Evolutionary conservation across 495 filamentous ascomycete species (phyloP).

Genomic region (Poronia punctata): DNA sequence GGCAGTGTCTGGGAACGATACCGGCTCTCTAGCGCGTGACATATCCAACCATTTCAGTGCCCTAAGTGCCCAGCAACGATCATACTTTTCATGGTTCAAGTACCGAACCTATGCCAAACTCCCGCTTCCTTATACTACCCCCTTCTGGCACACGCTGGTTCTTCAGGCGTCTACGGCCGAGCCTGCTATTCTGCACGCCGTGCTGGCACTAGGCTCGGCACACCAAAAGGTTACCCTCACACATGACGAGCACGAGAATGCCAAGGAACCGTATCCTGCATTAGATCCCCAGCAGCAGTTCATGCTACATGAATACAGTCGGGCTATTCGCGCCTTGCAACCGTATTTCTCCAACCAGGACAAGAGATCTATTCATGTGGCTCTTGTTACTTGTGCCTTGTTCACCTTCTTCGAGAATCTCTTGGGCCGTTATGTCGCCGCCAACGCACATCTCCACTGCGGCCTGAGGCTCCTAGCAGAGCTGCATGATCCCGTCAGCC

Average conservation of each 20-base stretch:
- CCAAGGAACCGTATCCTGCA: neutral
- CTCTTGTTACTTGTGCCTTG: slow-evolving; percentile 49
- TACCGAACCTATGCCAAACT: slow-evolving; percentile 34
- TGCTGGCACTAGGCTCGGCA: slow-evolving; percentile 39
- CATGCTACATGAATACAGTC: slow-evolving; percentile 39
- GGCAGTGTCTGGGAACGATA: neutral
- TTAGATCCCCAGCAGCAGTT: slow-evolving; percentile 27
- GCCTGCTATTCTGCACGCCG: slow-evolving; percentile 46
- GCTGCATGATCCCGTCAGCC: neutral
- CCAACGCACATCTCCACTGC: slow-evolving; percentile 40
- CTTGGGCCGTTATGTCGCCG: slow-evolving; percentile 36
- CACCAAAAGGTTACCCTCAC: slow-evolving; percentile 29
- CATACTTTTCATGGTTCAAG: slow-evolving; percentile 38
- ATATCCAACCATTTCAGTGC: slow-evolving; percentile 10
- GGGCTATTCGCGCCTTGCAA: slow-evolving; percentile 35
- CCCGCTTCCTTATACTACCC: slow-evolving; percentile 35
- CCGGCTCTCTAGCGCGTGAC: neutral
- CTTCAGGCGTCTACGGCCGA: slow-evolving; percentile 39
- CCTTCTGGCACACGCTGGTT: slow-evolving; percentile 42
- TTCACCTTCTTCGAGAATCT: slow-evolving; percentile 53
- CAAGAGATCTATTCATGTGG: slow-evolving; percentile 26
- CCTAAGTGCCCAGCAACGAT: slow-evolving; percentile 17
- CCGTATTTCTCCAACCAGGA: slow-evolving; percentile 19
- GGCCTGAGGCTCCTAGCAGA: slow-evolving; percentile 28
- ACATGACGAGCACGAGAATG: slow-evolving; percentile 2